phyloP scores from a whole-genome alignment of 2,329 filamentous ascomycete species.

The Lachnellula cervina region DNA sequence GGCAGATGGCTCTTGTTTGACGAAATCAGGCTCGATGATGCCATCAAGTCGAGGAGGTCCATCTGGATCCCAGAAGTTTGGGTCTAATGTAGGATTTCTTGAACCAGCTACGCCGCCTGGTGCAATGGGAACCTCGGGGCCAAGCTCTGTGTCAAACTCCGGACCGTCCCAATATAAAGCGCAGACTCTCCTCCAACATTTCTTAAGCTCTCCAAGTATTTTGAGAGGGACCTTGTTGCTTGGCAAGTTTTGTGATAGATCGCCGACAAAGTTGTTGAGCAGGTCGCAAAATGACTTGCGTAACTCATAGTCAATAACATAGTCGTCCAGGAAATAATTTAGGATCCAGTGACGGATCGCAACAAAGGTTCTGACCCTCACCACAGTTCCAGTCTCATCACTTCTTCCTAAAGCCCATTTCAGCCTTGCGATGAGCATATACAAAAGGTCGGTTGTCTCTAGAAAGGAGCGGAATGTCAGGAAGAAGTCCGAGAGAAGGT shows the following conservation, averaged over 20 bases:
- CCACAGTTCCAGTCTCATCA: conserved; percentile 85
- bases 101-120: conserved; percentile 70
- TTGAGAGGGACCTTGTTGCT: conserved; percentile 61
- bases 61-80: conserved; percentile 47
- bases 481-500: conserved; percentile 95
- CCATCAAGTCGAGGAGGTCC: conserved; percentile 43
- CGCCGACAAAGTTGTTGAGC: conserved; percentile 64
- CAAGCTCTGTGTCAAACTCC: conserved; percentile 57
- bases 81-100: conserved; percentile 50
- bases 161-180: conserved; percentile 81
- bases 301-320: conserved; percentile 69
- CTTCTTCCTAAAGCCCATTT: conserved; percentile 77
- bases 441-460: conserved; percentile 68
- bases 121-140: conserved; percentile 61
- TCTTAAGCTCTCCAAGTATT: conserved; percentile 89
- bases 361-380: conserved; percentile 93
- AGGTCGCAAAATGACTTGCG: conserved; percentile 74
- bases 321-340: conserved; percentile 97
- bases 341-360: conserved; percentile 95
- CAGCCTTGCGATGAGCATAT: conserved; percentile 78
- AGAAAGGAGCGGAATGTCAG: conserved; percentile 89
- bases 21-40: conserved; percentile 33
- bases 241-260: conserved; percentile 42
- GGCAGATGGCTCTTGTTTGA: conserved; percentile 21
- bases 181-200: conserved; percentile 92